Base-by-base conservation (phyloP, 164 flowering plant species). In the Santalum album region DNA sequence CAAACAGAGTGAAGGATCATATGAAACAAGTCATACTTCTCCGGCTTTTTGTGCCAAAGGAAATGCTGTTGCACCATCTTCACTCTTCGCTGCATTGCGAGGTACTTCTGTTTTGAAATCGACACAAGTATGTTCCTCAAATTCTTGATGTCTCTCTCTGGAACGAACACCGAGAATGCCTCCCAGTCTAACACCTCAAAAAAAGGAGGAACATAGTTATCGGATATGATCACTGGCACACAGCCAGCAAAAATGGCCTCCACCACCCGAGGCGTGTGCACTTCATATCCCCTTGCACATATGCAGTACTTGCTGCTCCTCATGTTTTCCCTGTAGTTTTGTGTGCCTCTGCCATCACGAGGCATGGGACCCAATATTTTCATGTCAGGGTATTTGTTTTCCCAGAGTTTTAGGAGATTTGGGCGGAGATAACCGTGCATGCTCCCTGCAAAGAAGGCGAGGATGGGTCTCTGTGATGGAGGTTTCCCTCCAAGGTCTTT, bases 1-100 rank as follows among this genome's bases (percentile, higher is more conserved):
- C 79, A 72, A 59, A 75, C 44, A 7, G 79, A 72, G 48, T 72
- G 79, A 65, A 75, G 76, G 52, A 57, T 67, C 79, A 75, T 75
- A 51, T 75, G 79, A 67, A 75, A 69, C 25, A 75, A 47, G 51
- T 75, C 78, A 55, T 72, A 72, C 70, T 67, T 75, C 48, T 55
- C 52, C 5, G 79, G 76, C 35, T 56, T 47, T 35, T 54, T 54
- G 54, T 75, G 74, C 79, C 79, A 75, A 36, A 72, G 60, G 55
- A 75, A 75, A 59, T 72, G 72, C 36, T 67, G 59, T 47, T 72
- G 74, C 52, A 67, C 72, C 56, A 54, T 54, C 64, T 69, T 72
- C 51, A 72, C 61, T 40, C 67, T 56, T 43, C 25, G 45, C 51
- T 69, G 73, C 76, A 75, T 60, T 26, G 36, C 50, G 24, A 48